phyloP scores from a whole-genome alignment of 306 rosid species.

The Biancaea sappan region DNA sequence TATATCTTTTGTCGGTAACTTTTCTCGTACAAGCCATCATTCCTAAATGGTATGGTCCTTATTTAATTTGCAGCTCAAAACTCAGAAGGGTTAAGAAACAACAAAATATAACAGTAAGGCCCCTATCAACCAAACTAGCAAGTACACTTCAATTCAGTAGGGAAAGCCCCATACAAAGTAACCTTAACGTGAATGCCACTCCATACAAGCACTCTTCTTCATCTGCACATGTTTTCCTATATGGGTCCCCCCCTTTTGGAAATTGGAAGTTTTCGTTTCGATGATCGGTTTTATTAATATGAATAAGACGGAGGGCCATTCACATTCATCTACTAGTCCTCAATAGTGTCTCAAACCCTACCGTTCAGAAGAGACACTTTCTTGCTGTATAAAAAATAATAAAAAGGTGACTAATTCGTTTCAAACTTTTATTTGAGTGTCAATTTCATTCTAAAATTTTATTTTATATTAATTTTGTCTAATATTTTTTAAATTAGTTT shows the following conservation, averaged over 20 bases:
- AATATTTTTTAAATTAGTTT: too few species aligned
- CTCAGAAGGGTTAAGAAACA: neutral
- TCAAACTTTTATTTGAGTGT: too few species aligned
- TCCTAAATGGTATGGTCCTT: neutral
- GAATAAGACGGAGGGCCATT: conserved; percentile 34
- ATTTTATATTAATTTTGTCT: too few species aligned
- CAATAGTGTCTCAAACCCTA: conserved; percentile 30
- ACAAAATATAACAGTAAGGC: neutral
- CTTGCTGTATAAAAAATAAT: too few species aligned
- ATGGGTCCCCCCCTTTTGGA: conserved; percentile 29
- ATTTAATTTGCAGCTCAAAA: neutral
- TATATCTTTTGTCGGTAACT: neutral
- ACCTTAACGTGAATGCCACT: neutral
- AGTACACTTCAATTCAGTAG: neutral
- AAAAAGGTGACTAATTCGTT: too few species aligned
- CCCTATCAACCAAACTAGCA: neutral
- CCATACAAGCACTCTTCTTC: conserved; percentile 1
- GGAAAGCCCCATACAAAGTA: conserved; percentile 4
- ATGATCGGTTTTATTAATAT: too few species aligned
- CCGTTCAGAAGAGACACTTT: conserved; percentile 26
- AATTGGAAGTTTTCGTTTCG: conserved; percentile 6
- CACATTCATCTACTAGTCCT: conserved; percentile 11
- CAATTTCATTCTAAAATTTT: too few species aligned
- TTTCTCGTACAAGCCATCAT: neutral
- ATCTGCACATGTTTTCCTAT: neutral